Evolutionary conservation across 768 basidiomycete genomes (phyloP).

Genomic region (Trametes cubensis): DNA sequence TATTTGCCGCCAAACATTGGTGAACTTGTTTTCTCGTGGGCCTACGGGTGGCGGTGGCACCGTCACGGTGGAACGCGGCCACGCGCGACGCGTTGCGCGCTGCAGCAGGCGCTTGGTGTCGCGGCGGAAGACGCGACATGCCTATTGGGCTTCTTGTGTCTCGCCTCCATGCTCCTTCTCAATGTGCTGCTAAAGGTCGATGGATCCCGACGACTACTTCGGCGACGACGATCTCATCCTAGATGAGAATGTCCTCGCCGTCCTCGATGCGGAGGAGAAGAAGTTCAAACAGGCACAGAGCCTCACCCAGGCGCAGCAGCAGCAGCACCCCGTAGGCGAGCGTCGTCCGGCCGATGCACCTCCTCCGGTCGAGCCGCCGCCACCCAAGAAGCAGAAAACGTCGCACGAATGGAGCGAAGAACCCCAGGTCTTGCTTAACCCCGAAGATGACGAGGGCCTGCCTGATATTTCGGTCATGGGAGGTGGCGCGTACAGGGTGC

Average conservation of each 20-base stretch:
- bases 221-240: constrained; percentile 63
- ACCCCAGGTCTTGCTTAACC: constrained; percentile 29
- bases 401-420: constrained; percentile 44
- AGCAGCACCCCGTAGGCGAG: constrained; percentile 35
- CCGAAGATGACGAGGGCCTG: constrained; percentile 51
- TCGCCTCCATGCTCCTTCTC: constrained; percentile 11
- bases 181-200: constrained; percentile 31
- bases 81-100: too few species aligned
- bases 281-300: constrained; percentile 34
- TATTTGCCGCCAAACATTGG: background rate
- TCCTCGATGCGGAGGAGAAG: constrained; percentile 61
- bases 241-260: constrained; percentile 62
- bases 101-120: background rate
- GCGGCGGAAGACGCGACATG: constrained; percentile 5
- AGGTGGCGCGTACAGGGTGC: constrained; percentile 59
- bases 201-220: constrained; percentile 66
- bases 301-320: constrained; percentile 8
- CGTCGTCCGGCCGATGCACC: constrained; percentile 22
- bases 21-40: too few species aligned
- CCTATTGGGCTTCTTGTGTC: background rate
- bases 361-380: constrained; percentile 35
- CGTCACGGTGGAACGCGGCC: too few species aligned
- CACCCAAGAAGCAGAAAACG: constrained; percentile 61
- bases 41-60: too few species aligned
- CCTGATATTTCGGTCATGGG: constrained; percentile 65